Evolutionary conservation across 805 yeast species (phyloP).

Genomic region (Groenewaldozyma salmanticensis): DNA sequence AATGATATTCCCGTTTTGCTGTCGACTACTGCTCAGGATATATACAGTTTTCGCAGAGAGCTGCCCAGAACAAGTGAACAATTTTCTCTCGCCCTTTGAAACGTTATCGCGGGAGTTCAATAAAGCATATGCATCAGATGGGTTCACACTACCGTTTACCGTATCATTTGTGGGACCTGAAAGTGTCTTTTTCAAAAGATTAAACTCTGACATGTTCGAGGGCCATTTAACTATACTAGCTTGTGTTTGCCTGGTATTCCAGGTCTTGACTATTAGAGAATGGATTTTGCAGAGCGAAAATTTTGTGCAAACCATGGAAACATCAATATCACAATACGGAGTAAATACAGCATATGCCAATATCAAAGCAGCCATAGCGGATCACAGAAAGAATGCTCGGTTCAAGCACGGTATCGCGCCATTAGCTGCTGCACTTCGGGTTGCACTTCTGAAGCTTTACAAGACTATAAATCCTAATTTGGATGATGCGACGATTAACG

Average conservation of each 20-base stretch:
- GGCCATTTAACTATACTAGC: slow-evolving; percentile 22
- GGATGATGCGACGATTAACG: too few species aligned
- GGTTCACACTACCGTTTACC: too few species aligned
- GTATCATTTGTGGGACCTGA: too few species aligned
- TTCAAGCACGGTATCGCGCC: too few species aligned
- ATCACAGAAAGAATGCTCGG: too few species aligned
- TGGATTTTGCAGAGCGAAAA: slow-evolving; percentile 27
- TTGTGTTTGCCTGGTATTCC: slow-evolving; percentile 24
- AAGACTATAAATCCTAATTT: too few species aligned
- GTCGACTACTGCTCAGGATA: slow-evolving; percentile 7
- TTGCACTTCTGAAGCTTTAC: too few species aligned
- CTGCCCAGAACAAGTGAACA: slow-evolving; percentile 7
- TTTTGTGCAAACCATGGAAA: slow-evolving; percentile 9
- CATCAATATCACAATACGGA: background rate
- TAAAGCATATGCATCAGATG: background rate
- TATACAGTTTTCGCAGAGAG: slow-evolving; percentile 16
- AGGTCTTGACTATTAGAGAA: slow-evolving; percentile 31
- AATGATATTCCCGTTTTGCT: background rate
- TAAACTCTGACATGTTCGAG: slow-evolving; percentile 17
- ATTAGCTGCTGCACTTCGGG: too few species aligned
- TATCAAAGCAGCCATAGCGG: too few species aligned
- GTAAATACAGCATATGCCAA: too few species aligned
- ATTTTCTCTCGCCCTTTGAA: background rate
- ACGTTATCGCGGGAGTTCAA: background rate
- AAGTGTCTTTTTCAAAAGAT: background rate